Evolutionary conservation across 2,329 filamentous ascomycete species (phyloP).

Genomic region (Fusarium drepaniforme): DNA sequence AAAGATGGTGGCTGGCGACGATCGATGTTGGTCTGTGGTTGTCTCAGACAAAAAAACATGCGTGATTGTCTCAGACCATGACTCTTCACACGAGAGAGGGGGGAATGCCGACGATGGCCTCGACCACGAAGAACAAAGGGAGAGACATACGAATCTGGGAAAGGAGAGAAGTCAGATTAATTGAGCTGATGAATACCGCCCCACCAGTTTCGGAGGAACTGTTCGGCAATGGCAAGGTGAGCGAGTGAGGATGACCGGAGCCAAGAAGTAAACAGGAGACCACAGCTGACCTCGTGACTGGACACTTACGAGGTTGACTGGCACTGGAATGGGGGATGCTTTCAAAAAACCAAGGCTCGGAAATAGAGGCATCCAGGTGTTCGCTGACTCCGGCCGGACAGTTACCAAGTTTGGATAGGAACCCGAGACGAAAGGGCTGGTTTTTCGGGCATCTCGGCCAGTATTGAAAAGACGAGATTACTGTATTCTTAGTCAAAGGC

Average conservation of each 20-base stretch:
- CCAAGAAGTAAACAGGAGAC: constrained; percentile 2
- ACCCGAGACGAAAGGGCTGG: neutral
- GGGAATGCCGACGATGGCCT: neutral
- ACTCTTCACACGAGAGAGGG: neutral
- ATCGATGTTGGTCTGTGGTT: constrained; percentile 12
- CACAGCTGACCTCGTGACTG: constrained; percentile 5
- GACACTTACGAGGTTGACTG: neutral
- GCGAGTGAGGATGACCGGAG: neutral
- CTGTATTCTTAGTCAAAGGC: neutral
- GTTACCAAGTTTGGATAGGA: neutral
- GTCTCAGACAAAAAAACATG: constrained; percentile 13
- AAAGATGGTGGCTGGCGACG: constrained; percentile 22
- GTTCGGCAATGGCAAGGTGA: constrained; percentile 8
- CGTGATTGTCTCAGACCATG: constrained; percentile 6
- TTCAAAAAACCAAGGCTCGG: constrained; percentile 7
- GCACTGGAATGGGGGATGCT: constrained; percentile 18
- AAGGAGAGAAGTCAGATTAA: neutral
- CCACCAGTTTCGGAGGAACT: neutral
- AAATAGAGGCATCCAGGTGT: neutral
- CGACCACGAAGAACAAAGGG: neutral
- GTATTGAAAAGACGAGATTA: neutral
- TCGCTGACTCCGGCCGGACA: constrained; percentile 6
- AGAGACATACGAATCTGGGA: neutral
- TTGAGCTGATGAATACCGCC: neutral
- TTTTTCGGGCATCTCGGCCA: neutral